Evolutionary conservation across 805 yeast genomes (phyloP), one percentile per base, ranked within the genome.

Genomic region (Pichia gijzeniarum): DNA sequence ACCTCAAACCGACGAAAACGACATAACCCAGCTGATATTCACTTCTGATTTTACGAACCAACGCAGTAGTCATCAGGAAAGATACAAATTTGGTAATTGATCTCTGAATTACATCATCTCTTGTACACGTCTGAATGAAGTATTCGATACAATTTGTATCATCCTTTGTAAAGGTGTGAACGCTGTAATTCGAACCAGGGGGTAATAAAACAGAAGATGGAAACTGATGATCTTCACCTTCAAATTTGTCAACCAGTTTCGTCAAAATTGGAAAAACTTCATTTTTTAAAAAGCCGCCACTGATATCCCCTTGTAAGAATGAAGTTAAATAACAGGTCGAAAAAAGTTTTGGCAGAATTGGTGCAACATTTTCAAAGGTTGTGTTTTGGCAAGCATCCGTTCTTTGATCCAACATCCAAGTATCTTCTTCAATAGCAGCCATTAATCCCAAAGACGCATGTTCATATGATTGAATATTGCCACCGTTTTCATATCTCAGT

Each of bases 11-110:
- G 18, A 80, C 75, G n/a, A 72, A 52, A 0, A 81, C 77, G 5
- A 72, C 68, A 56, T 84, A 84, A 0, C 87, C 90, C 44, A 84
- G 59, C 50, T 79, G 84, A 47, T 70, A 71, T 52, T 71, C 73
- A 17, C 69, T 70, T 49, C 90, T 62, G 16, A 83, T 59, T 39
- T 74, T 79, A 2, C 71, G 63, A 1, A 66, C 60, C 17, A 77
- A 63, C 1, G 70, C 61, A 7, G 67, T 50, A 0, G 77, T 65
- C 52, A 82, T 53, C n/a, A 74, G 41, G 56, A 67, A 74, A 1
- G 76, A 70, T 1, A 74, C 51, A 5, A 83, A 56, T 18, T 64
- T 65, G 0, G 83, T 71, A 45, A 79, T 45, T 0, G 78, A 58
- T 37, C 67, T 61, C 1, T 56, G 53, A 6, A 49, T 40, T 0